Conservation (phyloP, 768 basidiomycete genomes). For the Leccinum aurantiacum region DNA sequence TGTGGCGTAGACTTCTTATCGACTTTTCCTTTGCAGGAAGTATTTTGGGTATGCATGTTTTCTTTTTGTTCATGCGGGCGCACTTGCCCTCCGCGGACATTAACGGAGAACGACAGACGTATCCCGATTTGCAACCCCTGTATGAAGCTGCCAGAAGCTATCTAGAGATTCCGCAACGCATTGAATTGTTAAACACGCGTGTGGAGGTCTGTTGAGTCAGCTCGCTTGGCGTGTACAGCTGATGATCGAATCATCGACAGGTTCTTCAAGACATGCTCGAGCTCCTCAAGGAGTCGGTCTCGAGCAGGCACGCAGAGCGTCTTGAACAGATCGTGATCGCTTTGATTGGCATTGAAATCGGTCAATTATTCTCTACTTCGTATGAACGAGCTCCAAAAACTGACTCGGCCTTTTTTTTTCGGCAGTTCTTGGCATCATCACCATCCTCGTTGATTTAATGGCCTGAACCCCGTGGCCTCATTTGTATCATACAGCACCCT, state of each 20-base stretch:
- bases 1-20: neutral
- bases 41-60: conserved; percentile 79
- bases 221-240: conserved; percentile 3
- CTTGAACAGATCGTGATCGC: conserved; percentile 92
- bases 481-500: conserved; percentile 13
- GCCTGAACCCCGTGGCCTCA: conserved; percentile 33
- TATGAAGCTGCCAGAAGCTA: conserved; percentile 94
- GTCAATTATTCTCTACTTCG: conserved; percentile 38
- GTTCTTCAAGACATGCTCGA: conserved; percentile 97
- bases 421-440: conserved; percentile 83
- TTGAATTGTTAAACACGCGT: conserved; percentile 88
- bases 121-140: conserved; percentile 91
- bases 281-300: conserved; percentile 91
- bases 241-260: conserved; percentile 37
- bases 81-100: conserved; percentile 17
- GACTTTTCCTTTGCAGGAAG: conserved; percentile 54
- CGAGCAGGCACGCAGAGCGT: conserved; percentile 85
- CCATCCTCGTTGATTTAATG: conserved; percentile 84
- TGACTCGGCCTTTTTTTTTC: conserved; percentile 3
- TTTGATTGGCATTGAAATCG: conserved; percentile 86
- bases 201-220: conserved; percentile 66
- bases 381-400: neutral
- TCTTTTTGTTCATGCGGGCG: neutral
- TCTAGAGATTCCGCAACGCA: conserved; percentile 91
- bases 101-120: conserved; percentile 56